Conservation (phyloP, 352 stramenopile species). For the Pythium dissotocum region DNA sequence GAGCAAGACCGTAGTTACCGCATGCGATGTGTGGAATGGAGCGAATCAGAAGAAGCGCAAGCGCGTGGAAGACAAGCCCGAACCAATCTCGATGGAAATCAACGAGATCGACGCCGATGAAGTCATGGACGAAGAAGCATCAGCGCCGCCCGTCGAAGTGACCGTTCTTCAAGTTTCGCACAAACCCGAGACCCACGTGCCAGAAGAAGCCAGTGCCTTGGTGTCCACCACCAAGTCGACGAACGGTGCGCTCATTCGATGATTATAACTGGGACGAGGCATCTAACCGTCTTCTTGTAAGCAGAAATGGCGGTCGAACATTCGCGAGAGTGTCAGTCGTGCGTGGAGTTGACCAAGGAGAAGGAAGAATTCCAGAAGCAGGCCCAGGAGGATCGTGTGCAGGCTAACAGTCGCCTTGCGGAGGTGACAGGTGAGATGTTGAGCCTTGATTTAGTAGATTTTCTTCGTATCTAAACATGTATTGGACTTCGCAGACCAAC, state of each 20-base stretch:
- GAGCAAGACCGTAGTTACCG: conserved; percentile 20
- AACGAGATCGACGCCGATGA: not conserved
- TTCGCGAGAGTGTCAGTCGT: conserved; percentile 5
- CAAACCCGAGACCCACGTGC: not conserved
- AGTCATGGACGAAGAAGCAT: not conserved
- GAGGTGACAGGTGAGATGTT: not conserved
- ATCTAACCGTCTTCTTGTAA: not conserved
- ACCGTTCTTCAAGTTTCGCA: not conserved
- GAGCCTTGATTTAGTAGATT: not conserved
- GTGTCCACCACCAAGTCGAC: not conserved
- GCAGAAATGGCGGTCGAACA: not conserved
- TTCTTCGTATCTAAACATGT: not conserved
- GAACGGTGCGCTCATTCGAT: not conserved
- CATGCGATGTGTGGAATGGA: conserved; percentile 33
- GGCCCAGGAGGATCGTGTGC: not conserved
- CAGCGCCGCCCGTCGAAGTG: not conserved
- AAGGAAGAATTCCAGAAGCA: not conserved
- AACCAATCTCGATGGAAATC: not conserved
- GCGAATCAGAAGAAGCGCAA: conserved; percentile 48
- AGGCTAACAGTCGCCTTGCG: not conserved
- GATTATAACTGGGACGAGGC: not conserved
- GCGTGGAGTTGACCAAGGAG: not conserved
- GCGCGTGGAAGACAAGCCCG: conserved; percentile 9
- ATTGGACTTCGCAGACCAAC: not conserved
- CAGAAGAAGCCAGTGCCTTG: not conserved